phyloP scores from a whole-genome alignment of 1,139 yeast species.

The Geotrichum fermentans region DNA sequence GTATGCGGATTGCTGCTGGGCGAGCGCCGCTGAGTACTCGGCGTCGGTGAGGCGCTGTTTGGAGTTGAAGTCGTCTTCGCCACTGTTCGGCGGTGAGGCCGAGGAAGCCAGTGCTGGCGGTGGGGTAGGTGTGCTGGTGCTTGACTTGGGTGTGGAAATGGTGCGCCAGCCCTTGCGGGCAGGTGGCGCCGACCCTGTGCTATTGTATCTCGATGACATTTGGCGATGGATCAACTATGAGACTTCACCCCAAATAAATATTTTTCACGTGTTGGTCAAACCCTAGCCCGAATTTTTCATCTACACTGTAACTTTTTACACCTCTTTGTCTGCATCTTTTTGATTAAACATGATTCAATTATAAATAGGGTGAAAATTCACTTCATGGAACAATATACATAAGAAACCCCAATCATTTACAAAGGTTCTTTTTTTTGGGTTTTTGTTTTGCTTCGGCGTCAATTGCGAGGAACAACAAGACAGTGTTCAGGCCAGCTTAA shows the following conservation, averaged over 20 bases:
- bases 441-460: no score
- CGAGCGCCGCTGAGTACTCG: constrained; percentile 30
- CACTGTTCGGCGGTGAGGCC: background rate
- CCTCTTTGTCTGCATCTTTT: no score
- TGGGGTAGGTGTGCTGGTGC: background rate
- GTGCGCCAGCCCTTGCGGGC: constrained; percentile 10
- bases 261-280: no score
- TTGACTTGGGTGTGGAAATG: background rate
- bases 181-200: background rate
- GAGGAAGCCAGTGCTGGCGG: background rate
- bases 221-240: background rate
- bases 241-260: no score
- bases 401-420: constrained; percentile 20
- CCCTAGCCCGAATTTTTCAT: no score
- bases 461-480: constrained; percentile 6
- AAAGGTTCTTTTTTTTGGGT: constrained; percentile 16
- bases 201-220: constrained; percentile 5
- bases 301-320: no score
- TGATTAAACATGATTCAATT: no score
- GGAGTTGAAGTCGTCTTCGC: constrained; percentile 2
- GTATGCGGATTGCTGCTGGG: constrained; percentile 32
- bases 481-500: background rate
- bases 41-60: constrained; percentile 20
- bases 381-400: constrained; percentile 23
- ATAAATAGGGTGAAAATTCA: constrained; percentile 21